Evolutionary conservation across 2,329 filamentous ascomycete species (phyloP).

Genomic region (Sclerotinia glacialis): DNA sequence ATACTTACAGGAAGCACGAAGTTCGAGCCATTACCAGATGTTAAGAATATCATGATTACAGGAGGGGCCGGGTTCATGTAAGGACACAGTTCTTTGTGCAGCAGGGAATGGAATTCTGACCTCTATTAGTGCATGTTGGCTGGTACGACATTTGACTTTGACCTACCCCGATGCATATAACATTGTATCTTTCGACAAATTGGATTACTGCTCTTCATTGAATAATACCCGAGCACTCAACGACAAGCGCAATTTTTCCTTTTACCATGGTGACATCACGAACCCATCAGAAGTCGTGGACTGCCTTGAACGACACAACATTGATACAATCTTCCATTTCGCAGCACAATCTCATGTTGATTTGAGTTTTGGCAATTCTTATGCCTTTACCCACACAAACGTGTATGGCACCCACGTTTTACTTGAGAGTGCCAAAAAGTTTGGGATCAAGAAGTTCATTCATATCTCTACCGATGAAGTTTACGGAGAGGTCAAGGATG

Average conservation of each 20-base stretch:
- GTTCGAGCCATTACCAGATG: slow-evolving; percentile 65
- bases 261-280: slow-evolving; percentile 77
- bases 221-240: slow-evolving; percentile 74
- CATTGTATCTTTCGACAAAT: slow-evolving; percentile 78
- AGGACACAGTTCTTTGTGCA: slow-evolving; percentile 39
- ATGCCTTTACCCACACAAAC: slow-evolving; percentile 77
- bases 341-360: slow-evolving; percentile 85
- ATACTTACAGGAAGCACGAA: slow-evolving; percentile 66
- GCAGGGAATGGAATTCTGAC: slow-evolving; percentile 27
- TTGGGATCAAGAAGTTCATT: slow-evolving; percentile 69
- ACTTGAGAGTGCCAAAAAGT: slow-evolving; percentile 71
- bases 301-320: slow-evolving; percentile 66
- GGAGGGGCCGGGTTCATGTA: slow-evolving; percentile 85
- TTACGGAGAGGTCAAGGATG: slow-evolving; percentile 74
- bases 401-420: slow-evolving; percentile 82
- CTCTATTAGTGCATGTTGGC: slow-evolving; percentile 69
- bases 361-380: slow-evolving; percentile 77
- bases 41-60: slow-evolving; percentile 80
- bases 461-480: slow-evolving; percentile 85
- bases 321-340: slow-evolving; percentile 81
- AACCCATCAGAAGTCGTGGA: slow-evolving; percentile 66
- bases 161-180: slow-evolving; percentile 74
- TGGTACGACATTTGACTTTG: slow-evolving; percentile 72
- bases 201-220: slow-evolving; percentile 77
- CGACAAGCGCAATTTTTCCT: slow-evolving; percentile 68